phyloP scores from a whole-genome alignment of 441 rosid species.

The Sinapis alba region DNA sequence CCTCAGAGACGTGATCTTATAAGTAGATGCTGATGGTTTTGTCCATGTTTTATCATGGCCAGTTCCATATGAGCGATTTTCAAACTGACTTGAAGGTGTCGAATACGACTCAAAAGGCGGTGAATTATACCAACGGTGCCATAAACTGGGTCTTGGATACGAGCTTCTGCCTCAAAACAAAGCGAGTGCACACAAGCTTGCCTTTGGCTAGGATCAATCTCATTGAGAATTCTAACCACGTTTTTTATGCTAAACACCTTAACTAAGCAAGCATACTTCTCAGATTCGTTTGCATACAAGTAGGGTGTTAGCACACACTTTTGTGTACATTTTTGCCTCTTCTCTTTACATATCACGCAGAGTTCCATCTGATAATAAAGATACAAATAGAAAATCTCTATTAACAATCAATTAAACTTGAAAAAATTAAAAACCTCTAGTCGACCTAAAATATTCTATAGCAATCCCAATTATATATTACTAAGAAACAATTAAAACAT shows the following conservation, averaged over 20 bases:
- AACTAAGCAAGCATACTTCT: not conserved
- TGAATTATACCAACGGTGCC: not conserved
- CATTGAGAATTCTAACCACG: not conserved
- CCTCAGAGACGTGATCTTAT: not conserved
- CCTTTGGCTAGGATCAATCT: not conserved
- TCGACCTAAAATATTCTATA: not conserved
- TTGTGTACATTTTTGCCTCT: not conserved
- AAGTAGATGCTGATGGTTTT: not conserved
- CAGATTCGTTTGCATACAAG: not conserved
- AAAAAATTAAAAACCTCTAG: not conserved
- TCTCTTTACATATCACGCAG: not conserved
- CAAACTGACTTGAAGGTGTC: not conserved
- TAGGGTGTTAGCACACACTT: not conserved
- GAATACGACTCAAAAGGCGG: too few species aligned
- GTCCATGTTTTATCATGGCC: not conserved
- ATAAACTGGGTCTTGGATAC: not conserved
- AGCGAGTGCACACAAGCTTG: conserved; percentile 4
- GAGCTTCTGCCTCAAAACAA: not conserved
- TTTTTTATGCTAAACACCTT: not conserved
- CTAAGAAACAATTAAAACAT: not conserved
- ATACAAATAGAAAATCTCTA: not conserved
- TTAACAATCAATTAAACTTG: not conserved
- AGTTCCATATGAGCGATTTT: not conserved
- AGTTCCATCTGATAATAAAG: not conserved
- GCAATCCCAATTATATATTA: not conserved